Base-by-base conservation (phyloP, 2,329 filamentous ascomycete species). In the Fusarium tuaranense region DNA sequence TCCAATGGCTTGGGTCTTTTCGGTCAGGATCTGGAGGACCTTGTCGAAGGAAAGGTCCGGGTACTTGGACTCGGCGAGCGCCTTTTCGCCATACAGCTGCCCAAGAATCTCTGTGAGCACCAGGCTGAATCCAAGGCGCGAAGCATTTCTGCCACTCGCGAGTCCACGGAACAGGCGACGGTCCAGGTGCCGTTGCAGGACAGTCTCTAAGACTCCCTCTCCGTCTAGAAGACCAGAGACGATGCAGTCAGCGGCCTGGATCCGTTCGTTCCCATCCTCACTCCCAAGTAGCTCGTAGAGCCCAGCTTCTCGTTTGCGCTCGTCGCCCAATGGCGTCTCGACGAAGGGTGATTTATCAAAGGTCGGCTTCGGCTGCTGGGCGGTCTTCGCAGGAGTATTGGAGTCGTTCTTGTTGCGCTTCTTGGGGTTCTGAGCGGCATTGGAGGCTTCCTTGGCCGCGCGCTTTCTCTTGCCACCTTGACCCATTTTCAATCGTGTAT, bases 131-230 rank as follows among this genome's bases (percentile, higher is more conserved):
- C 97, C 97, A 61, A 97, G 86, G 30, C 97, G 90, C 20, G 96
- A 95, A 14, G 94, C 94, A 84, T 98, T 98, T 67, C 95, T 92
- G 65, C 95, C 93, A 81, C 95, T 98, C 71, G 95, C 95, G 20
- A 98, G 90, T 46, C 97, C 97, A 65, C 94, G 91, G 81, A 98
- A 94, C 41, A 99, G 87, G 30, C 93, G 89, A 80, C 90, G 89
- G 73, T 91, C 89, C 34, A 92, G 83, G 76, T 92, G 91, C 68
- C 89, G 85, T 75, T 87, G 82, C 16, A 92, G 83, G 3, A 89
- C 87, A 1, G 84, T 76, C 79, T 92, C 89, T 4, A 86, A 73
- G 5, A 87, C 88, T 36, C 84, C 84, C 22, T 88, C 82, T 51
- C 84, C 85, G 44, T 82, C 86, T 1, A 92, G 79, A 2, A 92